phyloP scores from a whole-genome alignment of 352 stramenopile genomes.

The Chrysophaeum taylorii region DNA sequence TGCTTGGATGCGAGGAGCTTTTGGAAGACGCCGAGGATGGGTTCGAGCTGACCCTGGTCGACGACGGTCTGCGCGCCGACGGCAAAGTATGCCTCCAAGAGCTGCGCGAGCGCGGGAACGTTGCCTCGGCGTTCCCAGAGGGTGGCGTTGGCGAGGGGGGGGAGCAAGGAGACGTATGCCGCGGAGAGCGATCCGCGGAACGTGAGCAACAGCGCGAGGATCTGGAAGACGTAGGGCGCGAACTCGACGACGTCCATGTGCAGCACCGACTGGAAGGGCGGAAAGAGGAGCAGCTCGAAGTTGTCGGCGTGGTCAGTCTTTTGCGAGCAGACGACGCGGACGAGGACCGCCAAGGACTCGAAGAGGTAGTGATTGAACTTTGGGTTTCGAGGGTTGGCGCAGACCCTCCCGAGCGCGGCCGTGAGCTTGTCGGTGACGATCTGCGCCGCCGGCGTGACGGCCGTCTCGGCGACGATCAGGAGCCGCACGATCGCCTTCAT shows the following conservation, averaged over 20 bases:
- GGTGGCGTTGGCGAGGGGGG: conserved; percentile 75
- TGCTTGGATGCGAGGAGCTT: conserved; percentile 85
- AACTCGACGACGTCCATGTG: conserved; percentile 90
- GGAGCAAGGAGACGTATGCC: conserved; percentile 89
- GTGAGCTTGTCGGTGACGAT: conserved; percentile 89
- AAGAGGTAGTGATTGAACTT: conserved; percentile 99
- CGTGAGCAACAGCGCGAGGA: conserved; percentile 45
- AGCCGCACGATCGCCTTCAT: conserved; percentile 96
- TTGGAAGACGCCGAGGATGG: conserved; percentile 93
- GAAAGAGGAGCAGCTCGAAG: conserved; percentile 92
- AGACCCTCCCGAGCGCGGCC: conserved; percentile 76
- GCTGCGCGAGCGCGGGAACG: conserved; percentile 84
- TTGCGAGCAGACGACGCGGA: conserved; percentile 74
- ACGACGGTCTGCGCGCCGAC: conserved; percentile 77
- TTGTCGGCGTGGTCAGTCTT: conserved; percentile 48
- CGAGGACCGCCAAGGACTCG: conserved; percentile 90
- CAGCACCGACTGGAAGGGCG: conserved; percentile 89
- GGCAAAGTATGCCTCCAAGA: conserved; percentile 88
- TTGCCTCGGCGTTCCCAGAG: conserved; percentile 94
- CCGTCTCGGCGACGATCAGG: conserved; percentile 77
- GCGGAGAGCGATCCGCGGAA: conserved; percentile 31
- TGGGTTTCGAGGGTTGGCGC: conserved; percentile 94
- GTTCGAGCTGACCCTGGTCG: conserved; percentile 50
- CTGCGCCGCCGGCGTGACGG: conserved; percentile 73
- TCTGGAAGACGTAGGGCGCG: conserved; percentile 96